Percentiles rank a stretch among this genome's conserved stretches.
phyloP scores from a whole-genome alignment of 176 grass and related monocot species.

The Ampelocalamus luodianensis region DNA sequence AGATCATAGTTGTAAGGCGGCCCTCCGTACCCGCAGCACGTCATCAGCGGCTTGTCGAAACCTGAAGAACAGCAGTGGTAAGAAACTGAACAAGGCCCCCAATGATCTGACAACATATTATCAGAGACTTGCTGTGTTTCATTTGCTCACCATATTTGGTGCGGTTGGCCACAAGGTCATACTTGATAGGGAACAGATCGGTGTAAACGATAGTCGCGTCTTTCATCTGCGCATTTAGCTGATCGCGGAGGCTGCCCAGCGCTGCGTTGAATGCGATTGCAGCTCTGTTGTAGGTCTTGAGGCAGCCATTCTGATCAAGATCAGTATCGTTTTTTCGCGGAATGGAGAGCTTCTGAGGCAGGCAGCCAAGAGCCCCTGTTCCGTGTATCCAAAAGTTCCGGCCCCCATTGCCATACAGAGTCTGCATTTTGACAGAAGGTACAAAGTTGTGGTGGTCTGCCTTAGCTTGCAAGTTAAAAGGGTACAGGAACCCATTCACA shows the following conservation, averaged over 20 bases:
- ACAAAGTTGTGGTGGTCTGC: neutral
- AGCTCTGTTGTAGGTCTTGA: conserved; percentile 72
- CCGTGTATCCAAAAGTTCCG: conserved; percentile 83
- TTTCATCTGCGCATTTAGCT: conserved; percentile 58
- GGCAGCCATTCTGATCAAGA: conserved; percentile 75
- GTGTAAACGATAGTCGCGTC: conserved; percentile 69
- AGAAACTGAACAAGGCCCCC: neutral
- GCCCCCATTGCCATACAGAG: conserved; percentile 62
- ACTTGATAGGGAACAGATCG: conserved; percentile 78
- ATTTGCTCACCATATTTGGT: conserved; percentile 61
- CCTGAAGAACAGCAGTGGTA: conserved; percentile 48
- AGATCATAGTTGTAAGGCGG: conserved; percentile 65
- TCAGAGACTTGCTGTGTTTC: neutral
- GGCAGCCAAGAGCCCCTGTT: conserved; percentile 75
- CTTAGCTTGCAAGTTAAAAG: neutral
- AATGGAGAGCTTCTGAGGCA: conserved; percentile 84
- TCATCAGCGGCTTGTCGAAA: conserved; percentile 72
- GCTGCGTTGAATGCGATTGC: conserved; percentile 71
- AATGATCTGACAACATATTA: neutral
- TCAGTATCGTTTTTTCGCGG: conserved; percentile 53
- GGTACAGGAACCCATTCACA: neutral
- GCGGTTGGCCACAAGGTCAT: conserved; percentile 78
- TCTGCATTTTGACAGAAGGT: conserved; percentile 42
- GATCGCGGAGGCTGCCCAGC: conserved; percentile 53
- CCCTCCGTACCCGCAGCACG: conserved; percentile 75